Evolutionary conservation across 2,329 filamentous ascomycete genomes (phyloP).

Genomic region (Westerdykella aurantiaca): DNA sequence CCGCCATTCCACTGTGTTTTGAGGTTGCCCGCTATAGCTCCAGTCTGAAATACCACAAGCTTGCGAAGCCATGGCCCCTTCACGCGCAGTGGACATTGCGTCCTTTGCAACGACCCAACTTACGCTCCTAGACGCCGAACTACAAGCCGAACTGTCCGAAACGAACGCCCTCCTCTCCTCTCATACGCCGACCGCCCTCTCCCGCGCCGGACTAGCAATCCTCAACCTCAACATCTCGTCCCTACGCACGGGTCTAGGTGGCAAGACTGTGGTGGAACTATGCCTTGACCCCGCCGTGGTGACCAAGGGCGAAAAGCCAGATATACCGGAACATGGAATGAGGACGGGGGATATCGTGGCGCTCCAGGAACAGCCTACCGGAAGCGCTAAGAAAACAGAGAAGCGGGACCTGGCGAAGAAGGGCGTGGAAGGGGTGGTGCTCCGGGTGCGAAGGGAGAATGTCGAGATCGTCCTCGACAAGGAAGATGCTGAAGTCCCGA

Average conservation of each 20-base stretch:
- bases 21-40: not conserved
- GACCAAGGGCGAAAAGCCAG: constrained; percentile 41
- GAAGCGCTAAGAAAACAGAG: constrained; percentile 64
- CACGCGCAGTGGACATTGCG: constrained; percentile 49
- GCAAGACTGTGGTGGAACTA: constrained; percentile 84
- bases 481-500: constrained; percentile 51
- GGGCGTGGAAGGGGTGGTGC: constrained; percentile 65
- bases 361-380: constrained; percentile 67
- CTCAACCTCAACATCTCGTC: constrained; percentile 68
- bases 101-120: constrained; percentile 68
- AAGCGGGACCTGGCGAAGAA: constrained; percentile 64
- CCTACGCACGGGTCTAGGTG: constrained; percentile 82
- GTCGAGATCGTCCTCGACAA: constrained; percentile 66
- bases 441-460: constrained; percentile 53
- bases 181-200: constrained; percentile 62
- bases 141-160: constrained; percentile 65
- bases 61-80: not conserved
- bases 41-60: not conserved
- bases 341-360: constrained; percentile 72
- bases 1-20: not conserved
- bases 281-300: constrained; percentile 62
- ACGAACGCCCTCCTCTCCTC: constrained; percentile 61
- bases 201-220: constrained; percentile 72
- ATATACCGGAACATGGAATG: constrained; percentile 69
- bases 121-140: constrained; percentile 62